Percentiles rank a stretch among this genome's conserved stretches.
Evolutionary conservation across 208 protist species (phyloP).

Genomic region (Leishmania lainsoni): DNA sequence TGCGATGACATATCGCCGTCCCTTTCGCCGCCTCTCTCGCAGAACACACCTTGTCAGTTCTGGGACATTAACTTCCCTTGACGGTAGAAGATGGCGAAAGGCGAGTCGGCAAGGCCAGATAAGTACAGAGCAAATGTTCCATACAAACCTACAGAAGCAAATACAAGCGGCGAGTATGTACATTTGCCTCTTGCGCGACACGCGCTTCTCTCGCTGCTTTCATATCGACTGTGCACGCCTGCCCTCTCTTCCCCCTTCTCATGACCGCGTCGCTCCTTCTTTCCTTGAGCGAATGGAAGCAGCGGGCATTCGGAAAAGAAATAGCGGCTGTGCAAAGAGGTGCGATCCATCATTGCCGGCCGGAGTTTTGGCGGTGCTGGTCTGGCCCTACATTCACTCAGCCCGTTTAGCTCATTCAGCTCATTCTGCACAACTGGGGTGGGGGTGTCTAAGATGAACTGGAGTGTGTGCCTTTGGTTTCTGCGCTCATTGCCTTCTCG

Average conservation of each 20-base stretch:
- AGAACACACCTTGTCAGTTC: constrained; percentile 59
- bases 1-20: background rate
- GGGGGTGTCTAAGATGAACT: background rate
- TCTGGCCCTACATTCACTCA: background rate
- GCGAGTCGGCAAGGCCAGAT: background rate
- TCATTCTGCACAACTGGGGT: background rate
- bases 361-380: background rate
- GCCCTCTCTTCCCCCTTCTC: background rate
- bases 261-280: background rate
- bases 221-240: no score
- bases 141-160: background rate
- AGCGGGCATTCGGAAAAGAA: background rate
- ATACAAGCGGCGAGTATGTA: background rate
- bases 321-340: background rate
- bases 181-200: background rate
- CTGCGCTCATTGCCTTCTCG: background rate
- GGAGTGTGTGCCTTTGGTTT: background rate
- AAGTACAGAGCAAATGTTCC: background rate
- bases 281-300: background rate
- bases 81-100: background rate
- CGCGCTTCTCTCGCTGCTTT: background rate
- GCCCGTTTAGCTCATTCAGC: background rate
- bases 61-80: constrained; percentile 74
- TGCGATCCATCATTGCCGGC: background rate
- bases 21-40: constrained; percentile 8